Base-by-base conservation (phyloP, 306 rosid species). In the Betula pendula region DNA sequence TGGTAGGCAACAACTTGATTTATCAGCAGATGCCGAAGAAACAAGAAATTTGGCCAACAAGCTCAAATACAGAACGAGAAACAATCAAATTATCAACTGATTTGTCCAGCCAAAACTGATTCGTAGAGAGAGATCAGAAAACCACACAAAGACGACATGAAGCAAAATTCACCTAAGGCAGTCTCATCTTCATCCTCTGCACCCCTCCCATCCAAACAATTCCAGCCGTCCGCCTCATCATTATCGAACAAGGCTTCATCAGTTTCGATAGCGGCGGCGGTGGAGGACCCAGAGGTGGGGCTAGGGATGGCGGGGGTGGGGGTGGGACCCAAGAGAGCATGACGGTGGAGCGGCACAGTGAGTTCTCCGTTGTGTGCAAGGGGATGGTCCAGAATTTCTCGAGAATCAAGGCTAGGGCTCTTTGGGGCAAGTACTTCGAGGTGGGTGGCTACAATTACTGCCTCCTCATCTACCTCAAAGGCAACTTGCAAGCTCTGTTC, bases 381-480 rank as follows among this genome's bases (percentile, higher is more conserved):
- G 92, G 99, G 99, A 92, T 97, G 81, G 96, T 95, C 70, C 92
- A 92, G 33, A 92, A 91, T 86, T 95, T 95, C 6, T 96, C 96
- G 0, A 75, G 87, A 79, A 83, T 89, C 87, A 95, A 95, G 77
- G 99, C 99, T 80, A 93, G 90, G 92, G 92, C 97, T 85, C 89
- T 95, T 33, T 92, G 96, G 94, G 92, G 99, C 90, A 92, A 89
- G 90, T 95, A 92, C 87, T 92, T 95, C 77, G 97, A 95, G 96
- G 99, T 95, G 2, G 99, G 99, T 47, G 99, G 97, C 17, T 95
- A 95, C 85, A 97, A 95, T 89, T 95, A 96, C 73, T 92, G 99
- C 10, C 82, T 95, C 45, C 78, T 95, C 78, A 86, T 95, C 74
- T 92, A 95, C 86, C 99, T 97, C 9, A 95, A 92, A 71, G 99